Percentiles rank a stretch among this genome's conserved stretches.
phyloP scores from a whole-genome alignment of 768 basidiomycete genomes.

The Serendipita vermifera region DNA sequence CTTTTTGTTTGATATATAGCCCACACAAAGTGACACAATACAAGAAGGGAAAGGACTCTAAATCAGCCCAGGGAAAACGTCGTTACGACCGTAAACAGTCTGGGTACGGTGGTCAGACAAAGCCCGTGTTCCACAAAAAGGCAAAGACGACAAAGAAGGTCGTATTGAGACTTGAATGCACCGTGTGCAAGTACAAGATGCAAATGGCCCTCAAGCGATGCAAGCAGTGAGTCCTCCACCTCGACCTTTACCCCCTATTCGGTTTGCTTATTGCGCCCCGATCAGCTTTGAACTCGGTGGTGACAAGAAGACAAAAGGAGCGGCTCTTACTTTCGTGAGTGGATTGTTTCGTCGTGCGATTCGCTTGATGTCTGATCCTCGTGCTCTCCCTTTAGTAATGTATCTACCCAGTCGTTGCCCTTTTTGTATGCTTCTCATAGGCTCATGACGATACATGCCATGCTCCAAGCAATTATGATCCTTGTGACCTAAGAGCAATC shows the following conservation, averaged over 20 bases:
- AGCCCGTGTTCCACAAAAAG: slow-evolving; percentile 99
- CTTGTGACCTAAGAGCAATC: too few relatives aligned
- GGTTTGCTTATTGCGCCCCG: background rate
- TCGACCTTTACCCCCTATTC: background rate
- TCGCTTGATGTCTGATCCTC: too few relatives aligned
- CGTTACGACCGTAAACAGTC: slow-evolving; percentile 99
- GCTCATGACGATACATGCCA: background rate
- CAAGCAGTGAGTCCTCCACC: slow-evolving; percentile 74
- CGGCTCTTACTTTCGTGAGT: slow-evolving; percentile 87
- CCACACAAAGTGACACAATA: slow-evolving; percentile 99
- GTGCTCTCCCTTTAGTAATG: background rate
- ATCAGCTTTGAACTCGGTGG: slow-evolving; percentile 95
- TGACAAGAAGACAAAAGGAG: slow-evolving; percentile 99
- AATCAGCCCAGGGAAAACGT: slow-evolving; percentile 98
- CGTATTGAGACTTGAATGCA: slow-evolving; percentile 94
- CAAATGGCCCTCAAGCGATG: slow-evolving; percentile 92
- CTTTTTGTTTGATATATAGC: slow-evolving; percentile 29
- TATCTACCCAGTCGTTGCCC: background rate
- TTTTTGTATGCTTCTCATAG: background rate
- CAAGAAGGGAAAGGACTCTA: slow-evolving; percentile 99
- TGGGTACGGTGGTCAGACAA: slow-evolving; percentile 99
- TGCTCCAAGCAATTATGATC: too few relatives aligned
- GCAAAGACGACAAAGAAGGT: slow-evolving; percentile 99
- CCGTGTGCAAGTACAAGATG: slow-evolving; percentile 97
- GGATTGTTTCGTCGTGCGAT: background rate